These are phyloP conservation scores for Hanseniaspora gamundiae DNA, from an alignment of 1,139 yeast genomes.

Conservation along the genomic window DNA sequence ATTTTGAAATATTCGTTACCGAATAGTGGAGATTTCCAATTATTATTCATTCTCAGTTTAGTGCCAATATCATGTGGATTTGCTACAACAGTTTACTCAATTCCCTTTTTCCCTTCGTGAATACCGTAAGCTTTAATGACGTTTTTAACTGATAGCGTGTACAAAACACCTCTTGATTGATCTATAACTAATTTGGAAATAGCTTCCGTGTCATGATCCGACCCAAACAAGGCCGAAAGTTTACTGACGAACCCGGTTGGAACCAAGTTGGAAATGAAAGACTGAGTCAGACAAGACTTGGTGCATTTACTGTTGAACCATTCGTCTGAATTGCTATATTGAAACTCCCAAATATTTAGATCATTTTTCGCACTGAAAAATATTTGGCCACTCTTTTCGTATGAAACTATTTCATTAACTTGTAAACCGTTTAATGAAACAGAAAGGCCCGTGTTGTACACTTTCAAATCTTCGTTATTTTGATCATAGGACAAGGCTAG, in stretches of 20 bases:
- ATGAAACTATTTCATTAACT: conserved; percentile 49
- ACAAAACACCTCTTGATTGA: conserved; percentile 61
- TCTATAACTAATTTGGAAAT: conserved; percentile 61
- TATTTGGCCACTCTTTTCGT: conserved; percentile 60
- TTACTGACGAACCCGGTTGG: conserved; percentile 32
- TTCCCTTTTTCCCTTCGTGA: conserved; percentile 7
- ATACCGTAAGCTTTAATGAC: conserved; percentile 71
- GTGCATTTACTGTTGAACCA: conserved; percentile 82
- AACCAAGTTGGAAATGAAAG: conserved; percentile 47
- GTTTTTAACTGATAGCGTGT: conserved; percentile 74
- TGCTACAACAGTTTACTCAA: conserved; percentile 3
- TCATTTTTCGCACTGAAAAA: conserved; percentile 78
- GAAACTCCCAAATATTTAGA: conserved; percentile 73
- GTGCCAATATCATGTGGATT: conserved; percentile 2
- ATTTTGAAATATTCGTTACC: conserved; percentile 33
- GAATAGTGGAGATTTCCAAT: conserved; percentile 30
- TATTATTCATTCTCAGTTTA: conserved; percentile 27
- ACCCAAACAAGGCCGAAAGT: conserved; percentile 27
- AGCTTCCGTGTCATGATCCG: conserved; percentile 36
- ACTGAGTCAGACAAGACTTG: conserved; percentile 67
- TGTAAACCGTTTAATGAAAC: conserved; percentile 72
- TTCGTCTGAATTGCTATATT: conserved; percentile 73
- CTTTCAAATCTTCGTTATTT: conserved; percentile 43
- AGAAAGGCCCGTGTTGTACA: conserved; percentile 73
- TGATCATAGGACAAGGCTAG: conserved; percentile 55